Evolutionary conservation across 805 yeast species (phyloP).

Genomic region (Candida wancherniae): DNA sequence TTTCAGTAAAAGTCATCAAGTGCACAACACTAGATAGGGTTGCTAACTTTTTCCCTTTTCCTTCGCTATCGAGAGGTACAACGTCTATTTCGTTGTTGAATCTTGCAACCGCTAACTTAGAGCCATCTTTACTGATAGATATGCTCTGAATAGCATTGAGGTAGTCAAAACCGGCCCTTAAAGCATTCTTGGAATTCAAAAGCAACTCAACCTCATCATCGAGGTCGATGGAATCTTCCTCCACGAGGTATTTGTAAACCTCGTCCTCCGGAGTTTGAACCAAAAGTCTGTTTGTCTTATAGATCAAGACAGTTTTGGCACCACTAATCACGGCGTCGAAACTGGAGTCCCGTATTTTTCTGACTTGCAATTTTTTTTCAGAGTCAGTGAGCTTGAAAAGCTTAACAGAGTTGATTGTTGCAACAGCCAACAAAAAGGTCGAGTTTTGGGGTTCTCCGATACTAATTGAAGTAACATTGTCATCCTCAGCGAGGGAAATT

Average conservation of each 20-base stretch:
- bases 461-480: constrained; percentile 66
- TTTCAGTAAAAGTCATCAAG: constrained; percentile 50
- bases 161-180: constrained; percentile 38
- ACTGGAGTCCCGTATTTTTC: constrained; percentile 45
- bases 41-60: constrained; percentile 42
- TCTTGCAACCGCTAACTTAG: constrained; percentile 53
- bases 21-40: constrained; percentile 58
- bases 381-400: constrained; percentile 56
- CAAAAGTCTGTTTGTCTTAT: constrained; percentile 41
- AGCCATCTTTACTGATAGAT: constrained; percentile 42
- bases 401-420: constrained; percentile 63
- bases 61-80: constrained; percentile 24
- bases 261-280: constrained; percentile 62
- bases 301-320: constrained; percentile 50
- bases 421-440: constrained; percentile 65
- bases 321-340: constrained; percentile 46
- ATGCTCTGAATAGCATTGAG: constrained; percentile 49
- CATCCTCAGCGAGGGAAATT: constrained; percentile 66
- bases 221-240: constrained; percentile 24
- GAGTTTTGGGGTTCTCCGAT: constrained; percentile 46
- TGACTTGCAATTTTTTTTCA: constrained; percentile 39
- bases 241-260: constrained; percentile 38
- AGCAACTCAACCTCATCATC: constrained; percentile 40
- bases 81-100: constrained; percentile 64
- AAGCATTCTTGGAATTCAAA: constrained; percentile 8